Evolutionary conservation across 1,139 yeast genomes (phyloP).

Genomic region (Ogataea hybrid): DNA sequence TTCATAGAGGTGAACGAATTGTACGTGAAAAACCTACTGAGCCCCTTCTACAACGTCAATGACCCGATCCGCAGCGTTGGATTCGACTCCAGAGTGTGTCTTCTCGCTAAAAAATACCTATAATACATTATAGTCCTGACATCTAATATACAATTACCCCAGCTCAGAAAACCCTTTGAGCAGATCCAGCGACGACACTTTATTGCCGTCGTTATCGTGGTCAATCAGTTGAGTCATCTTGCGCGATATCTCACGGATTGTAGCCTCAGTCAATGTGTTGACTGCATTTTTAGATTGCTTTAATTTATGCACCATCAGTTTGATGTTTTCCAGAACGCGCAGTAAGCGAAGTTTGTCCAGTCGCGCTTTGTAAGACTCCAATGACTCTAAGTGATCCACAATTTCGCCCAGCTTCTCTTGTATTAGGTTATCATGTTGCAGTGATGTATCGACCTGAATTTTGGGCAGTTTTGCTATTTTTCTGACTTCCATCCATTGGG

Average conservation of each 20-base stretch:
- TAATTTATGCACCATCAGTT: constrained; percentile 21
- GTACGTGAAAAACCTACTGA: constrained; percentile 79
- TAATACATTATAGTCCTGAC: constrained; percentile 28
- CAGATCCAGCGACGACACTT: constrained; percentile 30
- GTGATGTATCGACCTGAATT: constrained; percentile 2
- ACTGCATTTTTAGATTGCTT: constrained; percentile 27
- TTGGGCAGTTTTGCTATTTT: constrained; percentile 4
- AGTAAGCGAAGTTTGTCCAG: constrained; percentile 11
- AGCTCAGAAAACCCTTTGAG: constrained; percentile 19
- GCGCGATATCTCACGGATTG: constrained; percentile 25
- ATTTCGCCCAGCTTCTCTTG: constrained; percentile 13
- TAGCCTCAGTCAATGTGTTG: constrained; percentile 19
- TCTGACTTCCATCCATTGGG: constrained; percentile 43
- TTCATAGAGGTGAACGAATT: constrained; percentile 83
- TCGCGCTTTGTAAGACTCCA: constrained; percentile 10
- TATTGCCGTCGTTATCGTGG: constrained; percentile 25
- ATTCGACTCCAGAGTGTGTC: constrained; percentile 74
- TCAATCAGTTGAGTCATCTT: constrained; percentile 29
- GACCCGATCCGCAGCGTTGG: constrained; percentile 71
- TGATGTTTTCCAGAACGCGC: constrained; percentile 19
- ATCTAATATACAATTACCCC: constrained; percentile 16
- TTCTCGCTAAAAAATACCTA: constrained; percentile 74
- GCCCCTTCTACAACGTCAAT: constrained; percentile 81
- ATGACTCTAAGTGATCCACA: constrained; percentile 4
- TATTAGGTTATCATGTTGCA: constrained; percentile 5